Evolutionary conservation across 768 basidiomycete genomes (phyloP).

Genomic region (Boletus sp.): DNA sequence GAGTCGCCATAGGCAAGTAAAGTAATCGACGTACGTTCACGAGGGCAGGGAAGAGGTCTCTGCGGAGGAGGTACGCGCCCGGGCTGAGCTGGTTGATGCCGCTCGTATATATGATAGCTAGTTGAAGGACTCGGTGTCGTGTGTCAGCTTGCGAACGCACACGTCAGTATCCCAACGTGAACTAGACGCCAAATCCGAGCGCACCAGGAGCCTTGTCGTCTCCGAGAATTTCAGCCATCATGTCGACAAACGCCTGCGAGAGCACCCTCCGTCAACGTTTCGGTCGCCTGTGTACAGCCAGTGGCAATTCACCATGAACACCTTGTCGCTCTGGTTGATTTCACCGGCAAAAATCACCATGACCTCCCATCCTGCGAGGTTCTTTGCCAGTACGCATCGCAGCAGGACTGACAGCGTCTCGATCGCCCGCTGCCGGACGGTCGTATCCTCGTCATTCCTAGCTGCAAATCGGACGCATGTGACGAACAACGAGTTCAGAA

Average conservation of each 20-base stretch:
- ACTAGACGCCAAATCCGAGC: neutral
- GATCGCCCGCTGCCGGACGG: constrained; percentile 40
- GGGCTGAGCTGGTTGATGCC: constrained; percentile 63
- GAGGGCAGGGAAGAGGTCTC: constrained; percentile 58
- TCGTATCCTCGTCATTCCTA: constrained; percentile 23
- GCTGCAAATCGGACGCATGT: constrained; percentile 44
- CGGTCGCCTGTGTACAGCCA: neutral
- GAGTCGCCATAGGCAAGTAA: neutral
- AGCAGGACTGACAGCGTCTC: constrained; percentile 50
- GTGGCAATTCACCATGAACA: constrained; percentile 47
- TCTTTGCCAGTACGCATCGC: constrained; percentile 52
- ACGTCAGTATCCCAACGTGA: neutral
- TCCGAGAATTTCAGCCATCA: constrained; percentile 46
- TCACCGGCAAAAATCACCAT: constrained; percentile 69
- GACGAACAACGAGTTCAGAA: constrained; percentile 46
- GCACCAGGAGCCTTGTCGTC: constrained; percentile 41
- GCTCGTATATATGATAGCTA: constrained; percentile 57
- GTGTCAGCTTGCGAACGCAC: constrained; percentile 37
- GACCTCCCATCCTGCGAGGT: constrained; percentile 65
- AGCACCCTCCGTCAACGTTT: neutral
- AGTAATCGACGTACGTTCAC: constrained; percentile 38
- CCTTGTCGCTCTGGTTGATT: constrained; percentile 52
- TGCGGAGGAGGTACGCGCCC: constrained; percentile 67
- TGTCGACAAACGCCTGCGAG: constrained; percentile 49
- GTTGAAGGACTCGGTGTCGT: constrained; percentile 55